Evolutionary conservation across 164 flowering plant species (phyloP).

Genomic region (Umbilicus rupestris): DNA sequence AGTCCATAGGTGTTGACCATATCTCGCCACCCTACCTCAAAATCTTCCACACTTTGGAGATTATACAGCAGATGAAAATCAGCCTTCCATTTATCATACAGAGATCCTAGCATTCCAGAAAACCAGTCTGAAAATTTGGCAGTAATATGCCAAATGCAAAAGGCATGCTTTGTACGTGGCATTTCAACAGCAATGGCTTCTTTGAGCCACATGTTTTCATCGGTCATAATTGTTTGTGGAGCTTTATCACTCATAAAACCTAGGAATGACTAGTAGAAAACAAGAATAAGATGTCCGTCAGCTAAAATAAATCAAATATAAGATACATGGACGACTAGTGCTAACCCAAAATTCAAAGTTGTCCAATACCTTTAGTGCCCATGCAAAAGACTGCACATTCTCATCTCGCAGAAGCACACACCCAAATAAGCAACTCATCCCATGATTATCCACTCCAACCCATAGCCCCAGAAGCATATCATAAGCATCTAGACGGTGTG

Average conservation of each 20-base stretch:
- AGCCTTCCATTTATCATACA: conserved; percentile 63
- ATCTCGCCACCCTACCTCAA: conserved; percentile 65
- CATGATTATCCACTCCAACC: conserved; percentile 80
- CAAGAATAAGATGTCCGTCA: background rate
- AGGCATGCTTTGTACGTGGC: conserved; percentile 68
- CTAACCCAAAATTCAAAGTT: background rate
- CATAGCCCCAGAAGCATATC: conserved; percentile 73
- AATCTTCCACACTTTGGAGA: conserved; percentile 47
- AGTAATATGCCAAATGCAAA: conserved; percentile 70
- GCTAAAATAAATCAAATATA: background rate
- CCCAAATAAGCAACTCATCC: conserved; percentile 56
- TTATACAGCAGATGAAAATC: conserved; percentile 62
- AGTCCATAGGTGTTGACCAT: conserved; percentile 56
- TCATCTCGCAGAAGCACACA: conserved; percentile 74
- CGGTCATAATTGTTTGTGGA: conserved; percentile 67
- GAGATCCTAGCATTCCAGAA: conserved; percentile 49
- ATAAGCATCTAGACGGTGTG: conserved; percentile 61
- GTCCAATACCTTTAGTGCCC: conserved; percentile 68
- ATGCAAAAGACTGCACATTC: conserved; percentile 58
- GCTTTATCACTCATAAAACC: conserved; percentile 69
- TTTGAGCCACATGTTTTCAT: conserved; percentile 73
- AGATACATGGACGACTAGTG: background rate
- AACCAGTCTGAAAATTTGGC: conserved; percentile 76
- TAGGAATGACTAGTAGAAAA: conserved; percentile 43
- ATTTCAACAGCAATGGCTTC: conserved; percentile 61